These are phyloP conservation scores for Magnaporthales sp. DNA, from an alignment of 2,329 filamentous ascomycete species.

Conservation along the genomic window DNA sequence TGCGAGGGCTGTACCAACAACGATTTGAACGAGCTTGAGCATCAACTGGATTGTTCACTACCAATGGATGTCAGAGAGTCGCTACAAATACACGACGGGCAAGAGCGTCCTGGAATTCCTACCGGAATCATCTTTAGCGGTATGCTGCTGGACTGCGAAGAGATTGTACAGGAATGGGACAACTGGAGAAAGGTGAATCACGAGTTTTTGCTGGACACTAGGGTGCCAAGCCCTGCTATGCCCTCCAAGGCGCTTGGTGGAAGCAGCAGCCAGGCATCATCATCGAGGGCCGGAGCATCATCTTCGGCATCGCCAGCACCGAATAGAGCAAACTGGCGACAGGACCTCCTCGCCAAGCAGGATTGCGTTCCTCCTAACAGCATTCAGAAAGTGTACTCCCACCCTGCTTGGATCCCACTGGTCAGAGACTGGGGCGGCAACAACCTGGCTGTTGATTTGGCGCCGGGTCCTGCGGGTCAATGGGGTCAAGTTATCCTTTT, in stretches of 20 bases:
- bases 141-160: constrained; percentile 96
- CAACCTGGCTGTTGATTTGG: constrained; percentile 87
- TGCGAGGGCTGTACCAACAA: constrained; percentile 88
- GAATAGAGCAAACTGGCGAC: constrained; percentile 62
- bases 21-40: constrained; percentile 93
- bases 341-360: constrained; percentile 76
- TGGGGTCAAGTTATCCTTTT: constrained; percentile 98
- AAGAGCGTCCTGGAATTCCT: constrained; percentile 83
- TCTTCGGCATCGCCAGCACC: constrained; percentile 35
- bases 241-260: constrained; percentile 67
- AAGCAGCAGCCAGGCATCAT: constrained; percentile 53
- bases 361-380: constrained; percentile 80
- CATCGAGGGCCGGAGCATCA: constrained; percentile 51
- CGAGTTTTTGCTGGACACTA: constrained; percentile 64
- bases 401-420: constrained; percentile 91
- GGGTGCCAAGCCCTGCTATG: constrained; percentile 48
- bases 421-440: constrained; percentile 98
- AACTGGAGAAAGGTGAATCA: constrained; percentile 94
- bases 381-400: constrained; percentile 87
- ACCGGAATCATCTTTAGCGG: constrained; percentile 88
- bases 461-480: constrained; percentile 78
- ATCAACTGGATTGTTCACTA: constrained; percentile 88
- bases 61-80: constrained; percentile 93
- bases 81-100: constrained; percentile 85
- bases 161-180: constrained; percentile 95